Percentiles rank a stretch among this genome's conserved stretches.
These are phyloP conservation scores for Camellia granthamiana DNA, from an alignment of 148 eudicot species.

Conservation along the genomic window DNA sequence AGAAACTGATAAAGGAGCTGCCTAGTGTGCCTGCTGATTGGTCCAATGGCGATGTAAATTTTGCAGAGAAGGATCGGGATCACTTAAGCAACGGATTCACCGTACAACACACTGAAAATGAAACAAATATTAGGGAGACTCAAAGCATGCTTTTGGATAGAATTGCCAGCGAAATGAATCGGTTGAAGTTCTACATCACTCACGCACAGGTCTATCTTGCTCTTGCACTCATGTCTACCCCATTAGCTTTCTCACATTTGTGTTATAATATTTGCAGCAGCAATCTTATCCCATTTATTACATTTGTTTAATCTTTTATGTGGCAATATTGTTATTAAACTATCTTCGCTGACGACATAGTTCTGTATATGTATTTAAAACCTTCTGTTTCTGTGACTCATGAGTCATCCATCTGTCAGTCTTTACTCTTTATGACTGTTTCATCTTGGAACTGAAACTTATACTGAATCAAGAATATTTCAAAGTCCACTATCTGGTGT, in stretches of 20 bases:
- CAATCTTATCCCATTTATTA: not conserved
- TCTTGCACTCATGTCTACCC: conserved; percentile 24
- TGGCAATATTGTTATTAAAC: not conserved
- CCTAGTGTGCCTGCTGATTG: conserved; percentile 90
- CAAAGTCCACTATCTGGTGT: not conserved
- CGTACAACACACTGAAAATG: conserved; percentile 65
- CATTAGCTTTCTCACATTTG: conserved; percentile 1
- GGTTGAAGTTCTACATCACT: conserved; percentile 88
- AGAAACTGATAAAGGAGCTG: conserved; percentile 87
- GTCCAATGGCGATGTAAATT: conserved; percentile 54
- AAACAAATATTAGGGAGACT: conserved; percentile 81
- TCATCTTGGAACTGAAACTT: not conserved
- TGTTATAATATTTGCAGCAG: not conserved
- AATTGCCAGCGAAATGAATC: conserved; percentile 99
- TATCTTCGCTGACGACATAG: not conserved
- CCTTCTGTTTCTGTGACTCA: not conserved
- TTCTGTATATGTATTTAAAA: not conserved
- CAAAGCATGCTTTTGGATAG: conserved; percentile 98
- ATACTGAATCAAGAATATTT: not conserved
- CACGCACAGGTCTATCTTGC: conserved; percentile 84
- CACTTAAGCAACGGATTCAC: conserved; percentile 64
- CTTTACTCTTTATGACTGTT: not conserved
- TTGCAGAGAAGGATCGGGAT: conserved; percentile 47
- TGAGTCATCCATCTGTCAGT: not conserved
- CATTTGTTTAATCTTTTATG: not conserved